Conservation (phyloP, 2,329 filamentous ascomycete genomes). For the Ophiognomonia clavigignenti-juglandacearum region DNA sequence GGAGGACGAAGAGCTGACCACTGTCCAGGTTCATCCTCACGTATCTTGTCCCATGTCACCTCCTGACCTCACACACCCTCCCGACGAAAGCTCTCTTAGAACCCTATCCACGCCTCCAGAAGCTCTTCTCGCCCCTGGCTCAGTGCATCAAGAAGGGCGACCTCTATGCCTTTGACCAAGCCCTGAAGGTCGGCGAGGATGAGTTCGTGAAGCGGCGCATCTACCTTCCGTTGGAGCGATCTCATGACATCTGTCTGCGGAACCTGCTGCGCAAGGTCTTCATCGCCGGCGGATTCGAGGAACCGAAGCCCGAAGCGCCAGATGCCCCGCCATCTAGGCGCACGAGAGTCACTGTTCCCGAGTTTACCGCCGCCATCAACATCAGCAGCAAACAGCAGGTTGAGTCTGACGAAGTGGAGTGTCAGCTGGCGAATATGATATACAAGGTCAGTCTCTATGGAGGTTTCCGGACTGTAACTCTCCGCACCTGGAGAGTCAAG, state of each 20-base stretch:
- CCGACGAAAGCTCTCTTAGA: constrained; percentile 68
- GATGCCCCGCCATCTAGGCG: constrained; percentile 47
- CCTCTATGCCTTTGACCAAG: constrained; percentile 76
- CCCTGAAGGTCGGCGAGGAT: constrained; percentile 77
- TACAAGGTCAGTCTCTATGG: constrained; percentile 79
- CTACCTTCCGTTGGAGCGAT: constrained; percentile 89
- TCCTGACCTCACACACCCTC: constrained; percentile 82
- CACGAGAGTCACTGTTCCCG: constrained; percentile 74
- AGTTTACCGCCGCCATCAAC: constrained; percentile 81
- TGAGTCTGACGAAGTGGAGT: constrained; percentile 92
- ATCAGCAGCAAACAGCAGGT: constrained; percentile 64
- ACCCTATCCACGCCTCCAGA: constrained; percentile 70
- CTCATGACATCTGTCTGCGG: constrained; percentile 84
- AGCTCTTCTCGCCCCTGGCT: constrained; percentile 73
- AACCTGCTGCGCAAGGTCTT: constrained; percentile 93
- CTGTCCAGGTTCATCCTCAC: constrained; percentile 72
- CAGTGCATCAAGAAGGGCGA: constrained; percentile 78
- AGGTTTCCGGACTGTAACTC: no score
- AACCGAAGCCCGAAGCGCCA: constrained; percentile 59
- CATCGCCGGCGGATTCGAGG: constrained; percentile 75
- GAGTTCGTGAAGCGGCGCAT: constrained; percentile 91
- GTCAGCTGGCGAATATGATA: constrained; percentile 90
- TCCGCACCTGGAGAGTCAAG: no score
- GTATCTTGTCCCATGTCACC: constrained; percentile 89
- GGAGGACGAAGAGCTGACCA: no score